Conservation (phyloP, 1,284 basidiomycete species). For the Hemileia vastatrix region DNA sequence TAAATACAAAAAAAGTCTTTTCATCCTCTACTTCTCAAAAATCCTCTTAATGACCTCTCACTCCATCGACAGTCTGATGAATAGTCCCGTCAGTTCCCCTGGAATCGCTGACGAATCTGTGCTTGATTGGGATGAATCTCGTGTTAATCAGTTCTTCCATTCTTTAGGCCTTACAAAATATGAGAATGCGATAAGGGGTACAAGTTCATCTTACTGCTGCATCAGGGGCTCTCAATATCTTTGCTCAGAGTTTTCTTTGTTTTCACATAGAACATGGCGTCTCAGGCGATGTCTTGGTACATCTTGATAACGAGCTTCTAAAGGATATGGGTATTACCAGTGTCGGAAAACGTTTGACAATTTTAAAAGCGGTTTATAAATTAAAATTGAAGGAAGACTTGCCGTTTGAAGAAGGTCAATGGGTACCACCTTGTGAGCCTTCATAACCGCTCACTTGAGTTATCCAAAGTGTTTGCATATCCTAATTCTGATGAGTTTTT, state of each 20-base stretch:
- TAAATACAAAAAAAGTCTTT: too few relatives aligned
- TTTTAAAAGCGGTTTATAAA: conserved; percentile 79
- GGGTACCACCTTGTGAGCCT: conserved; percentile 73
- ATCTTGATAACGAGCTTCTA: conserved; percentile 68
- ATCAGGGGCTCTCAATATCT: neutral
- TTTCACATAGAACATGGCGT: conserved; percentile 66
- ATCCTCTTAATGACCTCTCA: too few relatives aligned
- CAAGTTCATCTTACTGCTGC: too few relatives aligned
- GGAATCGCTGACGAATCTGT: too few relatives aligned
- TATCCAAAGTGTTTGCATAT: neutral
- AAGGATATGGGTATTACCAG: conserved; percentile 73
- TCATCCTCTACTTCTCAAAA: too few relatives aligned
- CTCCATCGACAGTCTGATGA: too few relatives aligned
- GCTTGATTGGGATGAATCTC: conserved; percentile 19
- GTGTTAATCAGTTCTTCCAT: conserved; percentile 21
- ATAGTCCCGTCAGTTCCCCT: too few relatives aligned
- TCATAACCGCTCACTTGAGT: too few relatives aligned
- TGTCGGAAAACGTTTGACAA: conserved; percentile 74
- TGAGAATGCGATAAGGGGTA: conserved; percentile 12
- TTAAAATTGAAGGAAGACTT: conserved; percentile 72
- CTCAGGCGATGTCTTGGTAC: conserved; percentile 72
- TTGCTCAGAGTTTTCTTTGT: neutral
- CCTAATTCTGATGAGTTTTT: neutral
- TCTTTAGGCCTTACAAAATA: conserved; percentile 8
- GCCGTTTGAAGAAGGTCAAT: conserved; percentile 72